Evolutionary conservation across 176 grass and related monocot species (phyloP).

Genomic region (Typha latifolia): DNA sequence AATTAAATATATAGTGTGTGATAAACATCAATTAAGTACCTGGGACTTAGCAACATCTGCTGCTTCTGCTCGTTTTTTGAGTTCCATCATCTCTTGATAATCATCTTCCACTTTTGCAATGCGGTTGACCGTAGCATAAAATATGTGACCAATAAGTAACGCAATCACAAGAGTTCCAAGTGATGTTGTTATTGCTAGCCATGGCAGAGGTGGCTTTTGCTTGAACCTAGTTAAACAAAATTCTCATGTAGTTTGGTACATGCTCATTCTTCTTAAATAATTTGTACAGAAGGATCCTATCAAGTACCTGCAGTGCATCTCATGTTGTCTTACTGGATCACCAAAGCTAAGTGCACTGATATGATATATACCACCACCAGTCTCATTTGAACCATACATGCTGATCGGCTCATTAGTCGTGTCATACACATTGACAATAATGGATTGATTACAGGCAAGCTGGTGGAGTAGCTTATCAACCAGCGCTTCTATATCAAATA

Average conservation of each 20-base stretch:
- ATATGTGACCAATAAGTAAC: conserved; percentile 61
- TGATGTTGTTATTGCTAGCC: conserved; percentile 70
- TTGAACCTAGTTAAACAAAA: conserved; percentile 49
- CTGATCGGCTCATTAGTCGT: conserved; percentile 67
- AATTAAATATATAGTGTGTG: not conserved
- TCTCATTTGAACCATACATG: conserved; percentile 72
- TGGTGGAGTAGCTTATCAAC: conserved; percentile 89
- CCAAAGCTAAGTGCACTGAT: conserved; percentile 84
- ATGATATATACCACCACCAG: conserved; percentile 38
- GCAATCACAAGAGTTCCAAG: conserved; percentile 66
- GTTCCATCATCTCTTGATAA: conserved; percentile 55
- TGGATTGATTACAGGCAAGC: conserved; percentile 71
- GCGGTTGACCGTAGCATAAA: conserved; percentile 60
- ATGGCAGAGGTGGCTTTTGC: conserved; percentile 53
- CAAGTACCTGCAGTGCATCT: conserved; percentile 98
- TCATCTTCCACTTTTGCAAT: conserved; percentile 90
- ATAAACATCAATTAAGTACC: conserved; percentile 22
- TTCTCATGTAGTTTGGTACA: not conserved
- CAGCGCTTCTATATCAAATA: conserved; percentile 92
- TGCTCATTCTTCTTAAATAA: no score
- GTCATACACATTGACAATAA: conserved; percentile 94
- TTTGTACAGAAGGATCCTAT: no score
- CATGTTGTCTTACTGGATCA: conserved; percentile 76
- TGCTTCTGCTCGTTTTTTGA: conserved; percentile 75
- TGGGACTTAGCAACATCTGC: conserved; percentile 95